phyloP scores from a whole-genome alignment of 2,329 filamentous ascomycete species.

The Sporothrix dimorphospora region DNA sequence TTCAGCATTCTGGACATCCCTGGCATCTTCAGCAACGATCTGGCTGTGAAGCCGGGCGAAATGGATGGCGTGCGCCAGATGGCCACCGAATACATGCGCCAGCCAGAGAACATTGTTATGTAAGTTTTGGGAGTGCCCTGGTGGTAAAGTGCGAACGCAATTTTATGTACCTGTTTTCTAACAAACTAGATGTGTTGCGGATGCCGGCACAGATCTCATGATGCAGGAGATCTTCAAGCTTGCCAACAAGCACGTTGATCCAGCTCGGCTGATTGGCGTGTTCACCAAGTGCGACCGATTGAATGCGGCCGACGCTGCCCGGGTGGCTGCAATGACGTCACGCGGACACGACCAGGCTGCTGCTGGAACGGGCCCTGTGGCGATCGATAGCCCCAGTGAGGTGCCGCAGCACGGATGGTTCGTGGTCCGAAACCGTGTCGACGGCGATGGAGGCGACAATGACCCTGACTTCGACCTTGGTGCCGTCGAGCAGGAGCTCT shows the following conservation, averaged over 20 bases:
- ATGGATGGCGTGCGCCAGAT: neutral
- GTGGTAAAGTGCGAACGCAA: neutral
- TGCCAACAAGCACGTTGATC: constrained; percentile 9
- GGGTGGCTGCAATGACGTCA: neutral
- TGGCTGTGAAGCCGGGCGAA: neutral
- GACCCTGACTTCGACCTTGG: neutral
- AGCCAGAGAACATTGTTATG: neutral
- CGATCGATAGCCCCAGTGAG: neutral
- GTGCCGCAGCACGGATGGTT: constrained; percentile 2
- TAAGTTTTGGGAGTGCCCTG: neutral
- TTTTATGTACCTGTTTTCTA: neutral
- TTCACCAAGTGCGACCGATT: neutral
- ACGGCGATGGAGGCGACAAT: neutral
- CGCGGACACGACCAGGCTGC: neutral
- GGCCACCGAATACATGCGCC: neutral
- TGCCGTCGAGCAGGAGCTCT: neutral
- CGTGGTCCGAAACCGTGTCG: neutral
- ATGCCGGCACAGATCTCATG: constrained; percentile 19
- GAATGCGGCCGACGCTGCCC: neutral
- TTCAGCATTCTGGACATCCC: neutral
- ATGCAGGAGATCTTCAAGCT: constrained; percentile 16
- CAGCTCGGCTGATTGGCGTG: constrained; percentile 5
- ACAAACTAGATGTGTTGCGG: neutral
- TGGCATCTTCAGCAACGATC: constrained; percentile 1
- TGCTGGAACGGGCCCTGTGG: neutral